Percentiles rank a stretch among this genome's conserved stretches.
Evolutionary conservation across 2,329 filamentous ascomycete species (phyloP).

Genomic region (Alternaria incomplexa): DNA sequence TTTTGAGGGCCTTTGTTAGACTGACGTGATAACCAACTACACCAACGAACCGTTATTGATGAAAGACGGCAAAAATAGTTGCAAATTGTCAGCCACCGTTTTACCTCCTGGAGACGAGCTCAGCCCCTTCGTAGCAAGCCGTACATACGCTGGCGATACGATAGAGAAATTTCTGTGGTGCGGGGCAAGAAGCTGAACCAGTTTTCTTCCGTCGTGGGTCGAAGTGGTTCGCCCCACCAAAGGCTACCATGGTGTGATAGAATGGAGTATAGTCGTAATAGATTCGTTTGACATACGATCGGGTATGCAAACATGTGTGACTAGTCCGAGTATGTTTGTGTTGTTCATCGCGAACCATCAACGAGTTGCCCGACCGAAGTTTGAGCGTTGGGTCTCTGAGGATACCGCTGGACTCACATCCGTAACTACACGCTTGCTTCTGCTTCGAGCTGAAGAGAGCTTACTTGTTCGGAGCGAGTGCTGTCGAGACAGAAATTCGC

Average conservation of each 20-base stretch:
- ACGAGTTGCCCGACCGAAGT: neutral
- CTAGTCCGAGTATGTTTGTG: neutral
- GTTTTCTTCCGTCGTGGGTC: neutral
- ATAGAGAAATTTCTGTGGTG: neutral
- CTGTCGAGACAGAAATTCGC: neutral
- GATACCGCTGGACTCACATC: neutral
- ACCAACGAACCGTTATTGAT: constrained; percentile 42
- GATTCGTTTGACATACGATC: neutral
- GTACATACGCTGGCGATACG: neutral
- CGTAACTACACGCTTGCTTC: neutral
- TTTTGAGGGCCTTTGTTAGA: constrained; percentile 45
- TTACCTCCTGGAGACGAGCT: neutral
- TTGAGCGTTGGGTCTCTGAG: neutral
- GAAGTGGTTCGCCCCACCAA: neutral
- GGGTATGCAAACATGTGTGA: neutral
- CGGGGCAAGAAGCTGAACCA: neutral
- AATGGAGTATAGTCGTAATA: neutral
- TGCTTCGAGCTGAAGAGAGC: neutral
- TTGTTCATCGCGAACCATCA: neutral
- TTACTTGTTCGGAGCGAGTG: neutral
- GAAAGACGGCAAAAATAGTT: neutral
- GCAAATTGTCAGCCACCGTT: neutral
- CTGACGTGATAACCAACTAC: constrained; percentile 58
- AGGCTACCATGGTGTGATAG: neutral
- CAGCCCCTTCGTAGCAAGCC: neutral